Percentiles rank a stretch among this genome's conserved stretches.
Evolutionary conservation across 1,284 basidiomycete species (phyloP).

Genomic region (Microbotryum silenes-acaulis): DNA sequence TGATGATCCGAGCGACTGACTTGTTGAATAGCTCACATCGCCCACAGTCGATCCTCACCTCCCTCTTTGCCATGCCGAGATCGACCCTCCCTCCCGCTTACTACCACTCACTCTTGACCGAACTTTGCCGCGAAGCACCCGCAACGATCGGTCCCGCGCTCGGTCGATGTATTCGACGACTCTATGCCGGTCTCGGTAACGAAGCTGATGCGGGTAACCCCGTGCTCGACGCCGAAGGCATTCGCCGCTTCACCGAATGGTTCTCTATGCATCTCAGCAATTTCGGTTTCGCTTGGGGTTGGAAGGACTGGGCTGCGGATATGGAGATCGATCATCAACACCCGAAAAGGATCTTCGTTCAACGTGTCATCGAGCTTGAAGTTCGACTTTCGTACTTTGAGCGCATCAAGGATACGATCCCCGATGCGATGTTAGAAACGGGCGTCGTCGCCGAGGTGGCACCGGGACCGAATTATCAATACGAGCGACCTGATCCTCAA

Average conservation of each 20-base stretch:
- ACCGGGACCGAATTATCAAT: constrained; percentile 75
- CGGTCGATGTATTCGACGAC: constrained; percentile 82
- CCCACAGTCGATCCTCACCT: constrained; percentile 55
- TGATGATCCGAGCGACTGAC: background rate
- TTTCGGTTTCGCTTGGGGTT: constrained; percentile 98
- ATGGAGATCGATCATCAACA: constrained; percentile 46
- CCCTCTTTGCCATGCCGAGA: constrained; percentile 67
- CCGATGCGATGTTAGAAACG: constrained; percentile 67
- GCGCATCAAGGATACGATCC: constrained; percentile 80
- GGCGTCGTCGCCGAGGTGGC: constrained; percentile 62
- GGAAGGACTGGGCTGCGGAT: constrained; percentile 78
- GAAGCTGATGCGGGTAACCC: constrained; percentile 48
- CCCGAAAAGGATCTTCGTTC: constrained; percentile 78
- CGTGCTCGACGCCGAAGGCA: constrained; percentile 68
- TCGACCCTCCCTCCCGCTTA: constrained; percentile 72
- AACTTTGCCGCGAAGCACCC: constrained; percentile 86
- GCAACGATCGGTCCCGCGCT: constrained; percentile 89
- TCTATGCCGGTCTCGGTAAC: constrained; percentile 60
- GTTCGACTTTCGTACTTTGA: constrained; percentile 89
- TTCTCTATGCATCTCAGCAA: constrained; percentile 94
- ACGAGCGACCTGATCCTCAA: constrained; percentile 51
- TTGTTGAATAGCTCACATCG: background rate
- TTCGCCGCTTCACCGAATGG: constrained; percentile 82
- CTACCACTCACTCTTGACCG: constrained; percentile 80
- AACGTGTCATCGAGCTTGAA: constrained; percentile 81